Evolutionary conservation across 2,329 filamentous ascomycete genomes (phyloP).

Genomic region (Cordyceps cicadae): DNA sequence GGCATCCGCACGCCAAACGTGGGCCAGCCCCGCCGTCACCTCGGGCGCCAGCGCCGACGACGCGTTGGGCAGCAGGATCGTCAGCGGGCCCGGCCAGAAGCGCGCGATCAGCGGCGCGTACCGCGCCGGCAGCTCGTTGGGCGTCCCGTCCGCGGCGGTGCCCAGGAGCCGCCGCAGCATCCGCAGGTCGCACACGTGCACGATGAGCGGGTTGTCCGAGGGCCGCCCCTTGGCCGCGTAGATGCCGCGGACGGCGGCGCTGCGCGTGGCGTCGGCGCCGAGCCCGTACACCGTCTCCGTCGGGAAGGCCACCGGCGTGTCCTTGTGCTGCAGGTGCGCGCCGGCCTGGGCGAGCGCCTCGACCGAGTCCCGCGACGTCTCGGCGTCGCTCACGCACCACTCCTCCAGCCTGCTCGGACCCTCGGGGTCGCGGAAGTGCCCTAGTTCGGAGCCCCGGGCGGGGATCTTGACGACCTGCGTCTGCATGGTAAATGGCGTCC

Average conservation of each 20-base stretch:
- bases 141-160: slow-evolving; percentile 16
- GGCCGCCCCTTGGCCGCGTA: slow-evolving; percentile 85
- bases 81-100: slow-evolving; percentile 94
- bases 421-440: slow-evolving; percentile 23
- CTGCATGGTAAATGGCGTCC: slow-evolving; percentile 25
- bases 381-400: slow-evolving; percentile 32
- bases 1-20: slow-evolving; percentile 93
- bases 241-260: slow-evolving; percentile 77
- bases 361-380: slow-evolving; percentile 21
- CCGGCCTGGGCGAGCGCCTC: slow-evolving; percentile 55
- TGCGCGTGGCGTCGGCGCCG: slow-evolving; percentile 89
- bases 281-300: slow-evolving; percentile 97
- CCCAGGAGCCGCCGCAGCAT: slow-evolving; percentile 62
- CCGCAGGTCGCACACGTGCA: slow-evolving; percentile 74
- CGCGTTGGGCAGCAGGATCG: slow-evolving; percentile 77
- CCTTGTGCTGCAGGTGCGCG: slow-evolving; percentile 51
- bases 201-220: slow-evolving; percentile 89
- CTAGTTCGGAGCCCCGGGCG: slow-evolving; percentile 22
- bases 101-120: slow-evolving; percentile 69
- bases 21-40: slow-evolving; percentile 71
- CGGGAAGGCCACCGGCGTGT: slow-evolving; percentile 83
- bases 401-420: slow-evolving; percentile 29
- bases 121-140: slow-evolving; percentile 55
- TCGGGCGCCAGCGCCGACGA: slow-evolving; percentile 71
- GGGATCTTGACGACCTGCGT: slow-evolving; percentile 32